phyloP scores from a whole-genome alignment of 768 basidiomycete species.

The Pleurotus pulmonarius region DNA sequence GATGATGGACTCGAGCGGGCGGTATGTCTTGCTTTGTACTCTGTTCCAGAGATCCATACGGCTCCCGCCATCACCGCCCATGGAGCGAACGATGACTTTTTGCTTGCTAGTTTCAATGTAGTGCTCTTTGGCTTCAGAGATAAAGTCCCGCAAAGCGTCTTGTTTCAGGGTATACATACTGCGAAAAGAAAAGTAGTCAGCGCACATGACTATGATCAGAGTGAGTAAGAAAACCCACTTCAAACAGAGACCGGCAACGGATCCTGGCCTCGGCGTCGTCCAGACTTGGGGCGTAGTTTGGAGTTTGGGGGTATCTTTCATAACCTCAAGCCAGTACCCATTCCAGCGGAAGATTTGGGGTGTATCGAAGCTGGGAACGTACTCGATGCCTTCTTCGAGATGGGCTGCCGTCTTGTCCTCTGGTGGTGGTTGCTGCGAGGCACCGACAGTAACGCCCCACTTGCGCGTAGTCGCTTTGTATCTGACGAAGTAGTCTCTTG shows the following conservation, averaged over 20 bases:
- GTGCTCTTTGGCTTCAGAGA: not conserved
- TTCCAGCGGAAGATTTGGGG: constrained; percentile 43
- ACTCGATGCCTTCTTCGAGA: constrained; percentile 32
- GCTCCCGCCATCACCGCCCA: not conserved
- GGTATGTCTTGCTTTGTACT: constrained; percentile 44
- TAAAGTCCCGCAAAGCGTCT: not conserved
- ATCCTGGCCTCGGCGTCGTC: not conserved
- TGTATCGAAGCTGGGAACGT: constrained; percentile 34
- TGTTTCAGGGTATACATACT: constrained; percentile 1
- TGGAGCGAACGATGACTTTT: constrained; percentile 1
- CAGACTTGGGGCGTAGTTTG: not conserved
- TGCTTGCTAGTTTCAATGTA: constrained; percentile 8
- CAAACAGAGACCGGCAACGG: not conserved
- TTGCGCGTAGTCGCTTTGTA: constrained; percentile 34
- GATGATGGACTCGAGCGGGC: constrained; percentile 51
- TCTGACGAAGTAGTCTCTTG: constrained; percentile 36
- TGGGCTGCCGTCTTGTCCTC: constrained; percentile 4
- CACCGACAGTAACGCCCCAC: constrained; percentile 28
- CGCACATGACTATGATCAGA: no score
- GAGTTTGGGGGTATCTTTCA: not conserved
- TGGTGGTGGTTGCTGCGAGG: constrained; percentile 3
- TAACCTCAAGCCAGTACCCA: constrained; percentile 38
- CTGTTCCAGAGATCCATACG: constrained; percentile 30
- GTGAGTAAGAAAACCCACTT: not conserved
- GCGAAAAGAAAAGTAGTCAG: no score